These are phyloP conservation scores for Bretschneidera sinensis DNA, from an alignment of 345 rosid species.

Conservation along the genomic window DNA sequence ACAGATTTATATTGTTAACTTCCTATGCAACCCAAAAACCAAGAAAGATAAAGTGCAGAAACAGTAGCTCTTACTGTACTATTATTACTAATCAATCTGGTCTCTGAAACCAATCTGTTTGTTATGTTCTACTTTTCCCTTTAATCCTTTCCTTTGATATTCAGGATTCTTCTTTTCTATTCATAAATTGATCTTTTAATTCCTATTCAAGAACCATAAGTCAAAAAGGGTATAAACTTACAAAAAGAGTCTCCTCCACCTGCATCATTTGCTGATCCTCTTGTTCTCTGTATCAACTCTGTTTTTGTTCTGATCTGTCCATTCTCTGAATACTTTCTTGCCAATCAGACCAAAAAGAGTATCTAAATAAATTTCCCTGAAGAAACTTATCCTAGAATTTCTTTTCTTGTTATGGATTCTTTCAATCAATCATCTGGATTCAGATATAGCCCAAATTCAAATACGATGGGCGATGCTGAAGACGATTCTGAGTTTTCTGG, in stretches of 20 bases:
- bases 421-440: slow-evolving; percentile 45
- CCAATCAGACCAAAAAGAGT: not conserved
- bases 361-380: too few relatives aligned
- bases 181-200: not conserved
- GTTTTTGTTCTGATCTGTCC: slow-evolving; percentile 2
- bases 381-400: not conserved
- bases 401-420: slow-evolving; percentile 40
- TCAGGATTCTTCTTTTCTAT: not conserved
- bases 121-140: slow-evolving; percentile 2
- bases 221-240: too few relatives aligned
- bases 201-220: not conserved
- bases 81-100: slow-evolving; percentile 5
- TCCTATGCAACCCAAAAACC: slow-evolving; percentile 11
- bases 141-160: not conserved
- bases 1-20: slow-evolving; percentile 30
- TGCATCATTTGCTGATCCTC: slow-evolving; percentile 1
- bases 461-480: slow-evolving; percentile 24
- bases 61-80: slow-evolving; percentile 12
- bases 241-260: not conserved
- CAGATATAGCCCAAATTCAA: slow-evolving; percentile 28
- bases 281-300: too few relatives aligned
- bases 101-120: slow-evolving; percentile 9
- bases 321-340: not conserved
- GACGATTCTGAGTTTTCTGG: slow-evolving; percentile 44
- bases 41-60: slow-evolving; percentile 2